phyloP scores from a whole-genome alignment of 2,329 filamentous ascomycete genomes.

The Aspergillus hiratsukae region DNA sequence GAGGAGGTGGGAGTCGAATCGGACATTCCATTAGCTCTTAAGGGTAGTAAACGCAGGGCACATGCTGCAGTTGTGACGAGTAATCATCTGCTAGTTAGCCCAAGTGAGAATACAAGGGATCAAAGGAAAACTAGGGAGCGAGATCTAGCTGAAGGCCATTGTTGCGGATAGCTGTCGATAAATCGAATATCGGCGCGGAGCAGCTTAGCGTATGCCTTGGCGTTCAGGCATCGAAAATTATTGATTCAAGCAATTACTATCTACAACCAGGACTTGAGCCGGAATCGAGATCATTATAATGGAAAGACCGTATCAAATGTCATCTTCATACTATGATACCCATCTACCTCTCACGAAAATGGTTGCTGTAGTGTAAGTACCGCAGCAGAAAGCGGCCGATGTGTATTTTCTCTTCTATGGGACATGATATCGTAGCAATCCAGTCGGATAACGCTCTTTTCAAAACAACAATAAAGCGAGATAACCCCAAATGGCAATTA shows the following conservation, averaged over 20 bases:
- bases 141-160: background rate
- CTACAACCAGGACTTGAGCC: background rate
- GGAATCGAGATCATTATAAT: background rate
- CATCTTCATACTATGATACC: background rate
- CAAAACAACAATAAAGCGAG: background rate
- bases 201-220: background rate
- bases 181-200: background rate
- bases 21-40: conserved; percentile 33
- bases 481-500: background rate
- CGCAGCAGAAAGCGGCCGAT: background rate
- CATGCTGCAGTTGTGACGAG: conserved; percentile 16
- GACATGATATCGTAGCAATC: conserved; percentile 21
- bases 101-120: background rate
- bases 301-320: background rate
- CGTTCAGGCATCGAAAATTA: background rate
- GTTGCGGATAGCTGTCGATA: background rate
- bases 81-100: conserved; percentile 5
- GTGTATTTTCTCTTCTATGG: conserved; percentile 10
- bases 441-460: conserved; percentile 1
- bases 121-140: background rate
- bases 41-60: conserved; percentile 18
- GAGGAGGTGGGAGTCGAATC: conserved; percentile 26
- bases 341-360: background rate
- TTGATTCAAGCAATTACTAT: background rate
- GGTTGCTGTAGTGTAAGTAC: background rate